These are phyloP conservation scores for Termitomyces sp. DNA, from an alignment of 768 basidiomycete genomes.

Conservation along the genomic window DNA sequence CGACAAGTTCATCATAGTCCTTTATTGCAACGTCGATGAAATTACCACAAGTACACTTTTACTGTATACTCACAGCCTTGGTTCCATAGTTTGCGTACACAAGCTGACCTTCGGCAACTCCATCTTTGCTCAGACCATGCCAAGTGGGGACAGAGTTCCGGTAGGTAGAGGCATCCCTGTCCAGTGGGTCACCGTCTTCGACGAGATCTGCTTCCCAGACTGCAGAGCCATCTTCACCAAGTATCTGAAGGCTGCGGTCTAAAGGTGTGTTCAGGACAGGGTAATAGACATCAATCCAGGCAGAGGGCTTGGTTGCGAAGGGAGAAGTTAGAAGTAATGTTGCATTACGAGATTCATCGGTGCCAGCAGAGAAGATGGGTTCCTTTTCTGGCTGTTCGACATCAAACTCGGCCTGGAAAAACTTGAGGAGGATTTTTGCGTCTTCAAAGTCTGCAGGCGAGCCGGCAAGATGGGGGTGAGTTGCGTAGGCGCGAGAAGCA, in stretches of 20 bases:
- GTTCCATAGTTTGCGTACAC: slow-evolving; percentile 82
- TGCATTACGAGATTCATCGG: slow-evolving; percentile 59
- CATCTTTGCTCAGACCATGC: slow-evolving; percentile 80
- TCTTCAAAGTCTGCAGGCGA: slow-evolving; percentile 56
- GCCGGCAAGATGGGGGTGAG: slow-evolving; percentile 72
- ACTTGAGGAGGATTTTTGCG: slow-evolving; percentile 61
- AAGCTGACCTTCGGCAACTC: slow-evolving; percentile 64
- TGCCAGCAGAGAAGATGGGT: slow-evolving; percentile 74
- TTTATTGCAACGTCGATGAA: slow-evolving; percentile 7
- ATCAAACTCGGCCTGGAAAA: slow-evolving; percentile 65
- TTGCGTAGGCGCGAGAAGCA: slow-evolving; percentile 55
- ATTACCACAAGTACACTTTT: background rate
- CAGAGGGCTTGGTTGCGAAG: slow-evolving; percentile 45
- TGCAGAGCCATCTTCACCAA: slow-evolving; percentile 48
- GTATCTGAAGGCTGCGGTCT: slow-evolving; percentile 62
- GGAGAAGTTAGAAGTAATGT: slow-evolving; percentile 51
- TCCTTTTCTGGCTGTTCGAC: slow-evolving; percentile 36
- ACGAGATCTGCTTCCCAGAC: slow-evolving; percentile 71
- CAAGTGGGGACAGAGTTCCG: slow-evolving; percentile 71
- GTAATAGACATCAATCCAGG: slow-evolving; percentile 88
- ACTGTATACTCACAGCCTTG: slow-evolving; percentile 41
- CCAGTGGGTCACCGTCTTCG: slow-evolving; percentile 66
- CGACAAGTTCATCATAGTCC: slow-evolving; percentile 53
- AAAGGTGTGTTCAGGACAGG: slow-evolving; percentile 82
- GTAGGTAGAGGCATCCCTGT: slow-evolving; percentile 68